Base-by-base conservation (phyloP, 169 alveolate species). In the Miamiensis avidus region DNA sequence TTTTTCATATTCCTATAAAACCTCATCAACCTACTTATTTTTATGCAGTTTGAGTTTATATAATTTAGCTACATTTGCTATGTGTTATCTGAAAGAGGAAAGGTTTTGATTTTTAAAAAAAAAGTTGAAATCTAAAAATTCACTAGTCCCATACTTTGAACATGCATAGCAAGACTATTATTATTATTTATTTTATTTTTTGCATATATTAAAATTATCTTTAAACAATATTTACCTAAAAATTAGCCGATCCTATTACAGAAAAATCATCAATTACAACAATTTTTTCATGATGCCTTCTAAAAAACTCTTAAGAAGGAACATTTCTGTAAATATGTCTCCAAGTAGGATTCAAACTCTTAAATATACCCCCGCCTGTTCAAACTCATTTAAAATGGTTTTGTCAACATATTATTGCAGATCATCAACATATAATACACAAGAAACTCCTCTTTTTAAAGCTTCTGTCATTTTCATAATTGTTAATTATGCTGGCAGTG, bases 201-300 rank as follows among this genome's bases (percentile, higher is more conserved):
- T 49, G 69, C 4, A 11, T 49, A 29, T 76, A 33, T 29, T 20
- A 15, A 29, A 65, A 29, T 34, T 74, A 29, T 72, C 49, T 75
- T 29, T 34, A 20, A n/a, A 74, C 34, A 49, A 11, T 49, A 11
- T 4, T 49, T 49, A 49, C 86, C 31, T 95, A 93, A 25, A 94
- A 76, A 78, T 95, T 95, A 26, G 91, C 78, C 16, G 94, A 85
- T 11, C 96, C 96, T 74, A 89, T 81, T 64, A 91, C 88, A 6
- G 93, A 88, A 72, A 83, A 85, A 81, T 95, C 91, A 87, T 95
- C 97, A 30, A 93, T 91, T 28, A 95, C 81, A 81, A 89, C 86
- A 16, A 95, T 76, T 82, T 95, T 95, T 34, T 95, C 89, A 85
- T 95, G 97, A 77, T 93, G 92, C 75, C 97, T 84, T 34, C 93